Base-by-base conservation (phyloP, 2,329 filamentous ascomycete genomes). In the Paraphoma chrysanthemicola region DNA sequence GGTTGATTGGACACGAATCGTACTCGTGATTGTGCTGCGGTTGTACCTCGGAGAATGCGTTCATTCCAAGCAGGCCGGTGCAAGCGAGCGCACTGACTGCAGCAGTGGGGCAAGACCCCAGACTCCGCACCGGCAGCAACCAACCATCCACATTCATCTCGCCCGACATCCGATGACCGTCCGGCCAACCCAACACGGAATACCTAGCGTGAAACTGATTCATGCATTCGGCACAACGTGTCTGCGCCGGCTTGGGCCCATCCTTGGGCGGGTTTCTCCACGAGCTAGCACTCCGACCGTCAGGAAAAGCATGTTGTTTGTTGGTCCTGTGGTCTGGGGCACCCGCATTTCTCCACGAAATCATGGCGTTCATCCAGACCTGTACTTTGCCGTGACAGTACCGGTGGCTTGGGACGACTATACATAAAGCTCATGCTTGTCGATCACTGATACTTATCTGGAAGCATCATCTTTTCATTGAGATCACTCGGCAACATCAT, bases 341-440 rank as follows among this genome's bases (percentile, higher is more conserved):
- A 48, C 51, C 45, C 51, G 51, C 39, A 16, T 54, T 54, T 53
- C 48, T 51, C 54, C 51, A 53, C 48, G 23, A 23, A 23, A 45
- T 30, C 29, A 50, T 62, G 53, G 59, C 59, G 45, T 47, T 42
- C 44, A 48, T 50, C 39, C 48, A 59, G 43, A 30, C n/a, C 16
- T 39, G 14, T 16, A 16, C 16, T 30, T 29, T 53, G 48, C 44
- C 44, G 51, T 49, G 41, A 53, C 46, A 44, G 11, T 44, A 57
- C 53, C 43, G 59, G 50, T 55, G 51, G 48, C 56, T 57, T 56
- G 60, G 50, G 54, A 44, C 41, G 11, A 47, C 31, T 46, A 59
- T 44, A 59, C 53, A 57, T 60, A 63, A 58, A 64, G 57, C 54
- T 56, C 53, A 33, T 56, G 44, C 52, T 36, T 52, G 54, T 47